These are phyloP conservation scores for Fusarium sp. DNA, from an alignment of 2,329 filamentous ascomycete genomes.

Conservation along the genomic window DNA sequence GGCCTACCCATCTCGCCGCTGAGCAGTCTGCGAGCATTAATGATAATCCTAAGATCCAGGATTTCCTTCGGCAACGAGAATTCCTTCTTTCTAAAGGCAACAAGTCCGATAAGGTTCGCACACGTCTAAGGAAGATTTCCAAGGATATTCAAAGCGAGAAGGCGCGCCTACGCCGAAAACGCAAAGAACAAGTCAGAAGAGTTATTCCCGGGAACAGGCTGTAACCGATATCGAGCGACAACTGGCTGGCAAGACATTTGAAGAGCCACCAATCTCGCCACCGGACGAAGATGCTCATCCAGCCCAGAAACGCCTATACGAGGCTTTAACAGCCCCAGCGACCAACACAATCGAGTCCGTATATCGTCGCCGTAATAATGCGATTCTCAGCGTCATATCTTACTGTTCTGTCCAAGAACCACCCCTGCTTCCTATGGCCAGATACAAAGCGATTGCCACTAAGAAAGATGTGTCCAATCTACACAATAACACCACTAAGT, in stretches of 20 bases:
- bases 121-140: not conserved
- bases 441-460: not conserved
- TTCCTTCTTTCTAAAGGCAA: not conserved
- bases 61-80: not conserved
- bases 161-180: not conserved
- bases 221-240: not conserved
- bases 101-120: not conserved
- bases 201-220: not conserved
- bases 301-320: not conserved
- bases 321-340: not conserved
- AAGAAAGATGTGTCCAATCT: not conserved
- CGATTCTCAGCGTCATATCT: not conserved
- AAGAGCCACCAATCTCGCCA: not conserved
- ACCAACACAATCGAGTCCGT: not conserved
- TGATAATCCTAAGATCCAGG: not conserved
- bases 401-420: constrained; percentile 11
- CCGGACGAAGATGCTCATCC: not conserved
- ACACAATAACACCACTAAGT: rapidly evolving
- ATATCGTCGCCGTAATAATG: not conserved
- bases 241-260: not conserved
- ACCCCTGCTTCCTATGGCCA: not conserved
- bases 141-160: not conserved
- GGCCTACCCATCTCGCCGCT: not conserved
- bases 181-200: not conserved
- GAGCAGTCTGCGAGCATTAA: not conserved